phyloP scores from a whole-genome alignment of 805 yeast species.

The Starmerella sp. region DNA sequence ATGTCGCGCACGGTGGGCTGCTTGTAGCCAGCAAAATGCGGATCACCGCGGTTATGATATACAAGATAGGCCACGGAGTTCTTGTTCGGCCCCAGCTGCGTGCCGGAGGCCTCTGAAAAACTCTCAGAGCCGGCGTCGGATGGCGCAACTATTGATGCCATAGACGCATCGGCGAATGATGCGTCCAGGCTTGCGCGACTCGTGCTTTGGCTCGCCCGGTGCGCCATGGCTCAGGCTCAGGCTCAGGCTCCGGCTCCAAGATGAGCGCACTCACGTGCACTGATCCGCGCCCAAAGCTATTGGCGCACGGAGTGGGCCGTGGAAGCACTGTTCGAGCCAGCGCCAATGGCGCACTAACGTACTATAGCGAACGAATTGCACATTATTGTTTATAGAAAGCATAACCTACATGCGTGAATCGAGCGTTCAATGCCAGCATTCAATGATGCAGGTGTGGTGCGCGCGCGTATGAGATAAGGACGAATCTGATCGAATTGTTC shows the following conservation, averaged over 20 bases:
- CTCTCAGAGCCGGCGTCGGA: slow-evolving; percentile 5
- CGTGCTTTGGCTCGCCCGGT: slow-evolving; percentile 11
- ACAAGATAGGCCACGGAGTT: slow-evolving; percentile 72
- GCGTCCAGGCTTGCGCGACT: slow-evolving; percentile 16
- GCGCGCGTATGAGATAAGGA: no score
- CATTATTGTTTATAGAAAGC: no score
- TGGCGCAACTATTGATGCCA: slow-evolving; percentile 1
- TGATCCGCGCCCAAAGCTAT: background rate
- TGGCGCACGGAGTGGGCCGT: background rate
- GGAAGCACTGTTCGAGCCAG: background rate
- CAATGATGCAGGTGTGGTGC: no score
- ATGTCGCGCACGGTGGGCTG: slow-evolving; percentile 72
- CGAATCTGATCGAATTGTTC: no score
- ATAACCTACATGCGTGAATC: no score
- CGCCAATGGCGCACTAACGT: no score
- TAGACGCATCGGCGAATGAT: background rate
- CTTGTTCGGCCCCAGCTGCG: slow-evolving; percentile 22
- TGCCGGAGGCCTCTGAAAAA: background rate
- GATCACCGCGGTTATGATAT: slow-evolving; percentile 35
- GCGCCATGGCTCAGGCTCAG: slow-evolving; percentile 6
- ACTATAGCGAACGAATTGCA: no score
- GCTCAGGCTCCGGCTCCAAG: background rate
- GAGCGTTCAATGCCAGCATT: no score
- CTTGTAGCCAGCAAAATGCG: slow-evolving; percentile 30
- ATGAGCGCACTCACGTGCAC: background rate